These are phyloP conservation scores for Lentinula lateritia DNA, from an alignment of 768 basidiomycete species.

Conservation along the genomic window DNA sequence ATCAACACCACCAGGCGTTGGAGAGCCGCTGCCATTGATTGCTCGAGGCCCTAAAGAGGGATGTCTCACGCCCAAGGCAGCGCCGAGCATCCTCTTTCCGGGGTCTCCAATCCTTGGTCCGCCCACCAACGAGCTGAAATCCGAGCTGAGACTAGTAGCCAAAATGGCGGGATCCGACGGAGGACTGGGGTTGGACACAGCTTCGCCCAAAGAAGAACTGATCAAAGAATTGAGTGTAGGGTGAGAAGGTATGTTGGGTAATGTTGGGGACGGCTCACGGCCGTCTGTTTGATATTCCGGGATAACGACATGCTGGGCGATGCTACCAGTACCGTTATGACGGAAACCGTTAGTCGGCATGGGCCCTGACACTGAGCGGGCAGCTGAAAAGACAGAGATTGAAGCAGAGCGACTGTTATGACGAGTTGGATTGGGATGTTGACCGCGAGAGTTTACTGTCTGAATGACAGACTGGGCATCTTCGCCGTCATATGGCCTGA, in stretches of 20 bases:
- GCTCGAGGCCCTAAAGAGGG: conserved; percentile 64
- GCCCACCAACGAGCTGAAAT: conserved; percentile 27
- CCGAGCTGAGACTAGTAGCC: conserved; percentile 46
- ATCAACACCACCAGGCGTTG: conserved; percentile 41
- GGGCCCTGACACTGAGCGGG: conserved; percentile 22
- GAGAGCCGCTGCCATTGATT: conserved; percentile 31
- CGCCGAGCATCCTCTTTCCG: conserved; percentile 85
- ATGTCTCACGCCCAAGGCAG: conserved; percentile 79
- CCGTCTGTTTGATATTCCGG: conserved; percentile 43
- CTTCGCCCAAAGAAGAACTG: conserved; percentile 60
- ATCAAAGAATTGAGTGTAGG: conserved; percentile 84
- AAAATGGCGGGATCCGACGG: conserved; percentile 68
- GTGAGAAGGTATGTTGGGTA: conserved; percentile 75
- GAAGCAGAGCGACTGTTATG: conserved; percentile 68
- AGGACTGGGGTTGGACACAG: conserved; percentile 38
- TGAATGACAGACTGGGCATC: conserved; percentile 87
- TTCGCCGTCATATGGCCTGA: conserved; percentile 91
- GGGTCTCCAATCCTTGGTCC: conserved; percentile 86
- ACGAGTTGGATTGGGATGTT: conserved; percentile 59
- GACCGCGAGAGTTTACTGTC: conserved; percentile 71
- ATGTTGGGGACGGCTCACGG: conserved; percentile 77
- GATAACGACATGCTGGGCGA: conserved; percentile 40
- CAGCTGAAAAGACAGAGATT: conserved; percentile 54
- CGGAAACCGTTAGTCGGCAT: conserved; percentile 25
- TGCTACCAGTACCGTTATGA: conserved; percentile 30